A percentile compares a stretch with the other conserved stretches of the same genome.
phyloP scores from a whole-genome alignment of 306 rosid genomes.

The Fragaria ananassa region DNA sequence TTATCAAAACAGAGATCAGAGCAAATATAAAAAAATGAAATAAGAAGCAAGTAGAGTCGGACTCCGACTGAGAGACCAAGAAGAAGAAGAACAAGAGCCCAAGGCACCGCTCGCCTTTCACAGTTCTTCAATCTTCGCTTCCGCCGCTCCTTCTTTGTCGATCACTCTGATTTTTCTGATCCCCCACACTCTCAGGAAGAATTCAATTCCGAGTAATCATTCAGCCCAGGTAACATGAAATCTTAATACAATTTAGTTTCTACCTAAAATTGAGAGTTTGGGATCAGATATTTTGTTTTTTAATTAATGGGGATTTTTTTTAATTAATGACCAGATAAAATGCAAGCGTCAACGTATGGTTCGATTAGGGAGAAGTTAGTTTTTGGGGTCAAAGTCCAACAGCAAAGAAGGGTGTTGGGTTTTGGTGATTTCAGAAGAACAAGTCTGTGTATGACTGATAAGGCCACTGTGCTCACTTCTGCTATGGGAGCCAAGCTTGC shows the following conservation, averaged over 20 bases:
- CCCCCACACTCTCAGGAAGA: no score
- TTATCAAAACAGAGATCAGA: no score
- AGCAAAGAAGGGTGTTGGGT: conserved; percentile 32
- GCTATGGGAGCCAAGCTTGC: conserved; percentile 55
- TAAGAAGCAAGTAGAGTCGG: no score
- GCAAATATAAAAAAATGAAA: no score
- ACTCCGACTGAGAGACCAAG: no score
- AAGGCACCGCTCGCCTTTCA: no score
- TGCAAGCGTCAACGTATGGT: conserved; percentile 61
- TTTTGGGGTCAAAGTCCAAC: conserved; percentile 46
- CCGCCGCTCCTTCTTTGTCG: no score
- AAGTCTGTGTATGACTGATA: conserved; percentile 41
- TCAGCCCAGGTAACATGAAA: neutral
- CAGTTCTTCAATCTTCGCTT: no score
- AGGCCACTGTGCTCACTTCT: conserved; percentile 37
- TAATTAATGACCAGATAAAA: conserved; percentile 30
- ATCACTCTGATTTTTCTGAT: no score
- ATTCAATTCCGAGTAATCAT: neutral
- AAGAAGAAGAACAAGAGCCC: no score
- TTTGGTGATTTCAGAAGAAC: conserved; percentile 37
- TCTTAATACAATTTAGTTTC: neutral
- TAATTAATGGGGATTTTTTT: neutral
- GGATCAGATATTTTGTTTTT: neutral
- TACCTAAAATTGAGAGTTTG: neutral
- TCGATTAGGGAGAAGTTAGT: conserved; percentile 38